These are phyloP conservation scores for Aspergillus sp. DNA, from an alignment of 2,329 filamentous ascomycete genomes.

Conservation along the genomic window DNA sequence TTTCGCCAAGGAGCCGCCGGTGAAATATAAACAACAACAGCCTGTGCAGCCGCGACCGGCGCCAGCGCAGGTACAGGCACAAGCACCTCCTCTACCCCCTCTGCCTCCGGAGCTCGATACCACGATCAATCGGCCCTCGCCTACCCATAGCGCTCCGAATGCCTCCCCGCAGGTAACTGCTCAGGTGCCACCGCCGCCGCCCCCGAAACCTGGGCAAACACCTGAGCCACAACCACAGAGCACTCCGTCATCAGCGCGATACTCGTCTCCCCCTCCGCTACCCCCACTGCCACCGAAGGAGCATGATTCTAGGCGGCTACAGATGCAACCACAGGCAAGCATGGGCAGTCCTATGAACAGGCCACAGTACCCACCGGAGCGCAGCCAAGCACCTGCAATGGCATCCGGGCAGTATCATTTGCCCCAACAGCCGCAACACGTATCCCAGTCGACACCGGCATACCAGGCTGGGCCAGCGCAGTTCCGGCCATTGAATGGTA, in stretches of 20 bases:
- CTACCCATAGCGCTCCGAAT: constrained; percentile 8
- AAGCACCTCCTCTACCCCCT: constrained; percentile 67
- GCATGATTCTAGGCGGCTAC: constrained; percentile 22
- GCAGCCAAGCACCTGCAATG: constrained; percentile 26
- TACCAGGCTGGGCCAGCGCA: constrained; percentile 23
- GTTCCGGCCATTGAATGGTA: constrained; percentile 14
- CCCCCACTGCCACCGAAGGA: constrained; percentile 43
- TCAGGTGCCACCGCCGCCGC: constrained; percentile 37
- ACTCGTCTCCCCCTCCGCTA: constrained; percentile 36
- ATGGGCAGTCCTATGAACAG: constrained; percentile 12
- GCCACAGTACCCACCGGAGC: constrained; percentile 33
- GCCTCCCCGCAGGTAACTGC: constrained; percentile 17
- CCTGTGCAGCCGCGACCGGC: constrained; percentile 34
- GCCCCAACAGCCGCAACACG: constrained; percentile 18
- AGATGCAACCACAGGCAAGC: constrained; percentile 16
- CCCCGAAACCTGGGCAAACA: constrained; percentile 39
- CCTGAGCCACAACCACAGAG: constrained; percentile 21
- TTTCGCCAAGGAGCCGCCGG: constrained; percentile 92
- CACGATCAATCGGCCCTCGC: constrained; percentile 38
- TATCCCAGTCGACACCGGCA: constrained; percentile 17
- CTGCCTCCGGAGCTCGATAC: constrained; percentile 65
- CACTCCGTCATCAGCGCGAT: constrained; percentile 27
- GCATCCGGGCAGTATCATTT: constrained; percentile 11
- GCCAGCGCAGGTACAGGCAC: constrained; percentile 28
- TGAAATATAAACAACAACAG: constrained; percentile 67